These are phyloP conservation scores for Gracilaria domingensis DNA, from an alignment of 23 red algal species.

Conservation along the genomic window DNA sequence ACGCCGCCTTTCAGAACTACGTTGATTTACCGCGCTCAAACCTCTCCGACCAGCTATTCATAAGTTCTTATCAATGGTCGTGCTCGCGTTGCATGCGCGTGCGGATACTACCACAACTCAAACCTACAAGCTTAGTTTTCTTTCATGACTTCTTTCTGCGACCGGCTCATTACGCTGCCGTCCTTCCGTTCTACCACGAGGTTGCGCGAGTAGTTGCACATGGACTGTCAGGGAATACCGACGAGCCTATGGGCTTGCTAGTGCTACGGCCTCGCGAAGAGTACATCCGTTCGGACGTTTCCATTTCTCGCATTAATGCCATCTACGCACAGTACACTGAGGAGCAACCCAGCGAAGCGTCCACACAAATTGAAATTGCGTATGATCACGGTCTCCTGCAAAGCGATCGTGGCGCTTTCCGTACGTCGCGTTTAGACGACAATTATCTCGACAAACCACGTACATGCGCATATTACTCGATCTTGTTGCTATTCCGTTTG, in stretches of 20 bases:
- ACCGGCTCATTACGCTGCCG: conserved; percentile 32
- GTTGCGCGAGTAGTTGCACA: conserved; percentile 70
- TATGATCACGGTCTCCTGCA: conserved; percentile 18
- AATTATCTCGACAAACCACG: conserved; percentile 37
- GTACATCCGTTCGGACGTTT: conserved; percentile 14
- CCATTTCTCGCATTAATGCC: conserved; percentile 32
- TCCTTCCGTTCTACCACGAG: conserved; percentile 62
- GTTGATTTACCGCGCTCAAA: conserved; percentile 62
- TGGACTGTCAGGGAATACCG: conserved; percentile 9
- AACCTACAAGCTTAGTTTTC: conserved; percentile 33
- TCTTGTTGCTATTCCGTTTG: conserved; percentile 28
- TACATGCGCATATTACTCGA: conserved; percentile 30
- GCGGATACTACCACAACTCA: conserved; percentile 64
- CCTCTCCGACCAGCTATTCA: conserved; percentile 46
- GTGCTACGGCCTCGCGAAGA: conserved; percentile 43
- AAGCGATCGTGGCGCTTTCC: conserved; percentile 32
- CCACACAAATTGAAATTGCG: conserved; percentile 7
- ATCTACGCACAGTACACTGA: conserved; percentile 58
- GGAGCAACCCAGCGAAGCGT: conserved; percentile 14
- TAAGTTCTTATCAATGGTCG: conserved; percentile 79
- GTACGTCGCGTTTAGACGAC: not conserved
- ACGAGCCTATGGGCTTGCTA: conserved; percentile 76
- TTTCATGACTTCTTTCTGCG: conserved; percentile 73
- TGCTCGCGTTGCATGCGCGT: conserved; percentile 75
- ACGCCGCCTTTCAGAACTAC: conserved; percentile 72